phyloP scores from a whole-genome alignment of 208 protist species.

The Acanthamoeba culbertsoni region DNA sequence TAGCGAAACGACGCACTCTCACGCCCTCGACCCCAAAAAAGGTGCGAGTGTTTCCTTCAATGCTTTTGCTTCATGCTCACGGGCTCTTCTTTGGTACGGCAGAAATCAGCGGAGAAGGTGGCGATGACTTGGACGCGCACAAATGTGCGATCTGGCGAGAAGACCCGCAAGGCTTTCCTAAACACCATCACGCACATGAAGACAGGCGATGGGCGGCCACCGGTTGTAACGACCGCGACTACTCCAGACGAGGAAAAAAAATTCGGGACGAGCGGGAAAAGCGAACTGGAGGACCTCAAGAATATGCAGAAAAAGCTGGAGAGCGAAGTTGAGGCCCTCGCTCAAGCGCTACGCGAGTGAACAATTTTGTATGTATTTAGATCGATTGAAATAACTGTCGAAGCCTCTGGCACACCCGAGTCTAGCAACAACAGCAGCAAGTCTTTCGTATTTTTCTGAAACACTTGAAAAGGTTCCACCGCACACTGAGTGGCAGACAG shows the following conservation, averaged over 20 bases:
- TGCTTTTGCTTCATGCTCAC: background rate
- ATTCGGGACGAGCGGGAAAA: background rate
- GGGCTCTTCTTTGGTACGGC: background rate
- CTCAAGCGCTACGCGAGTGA: background rate
- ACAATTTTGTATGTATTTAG: background rate
- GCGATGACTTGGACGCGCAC: background rate
- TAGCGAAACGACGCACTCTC: background rate
- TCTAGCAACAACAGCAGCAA: slow-evolving; percentile 10
- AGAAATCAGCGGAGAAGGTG: background rate
- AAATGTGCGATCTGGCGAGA: background rate
- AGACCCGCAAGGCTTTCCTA: slow-evolving; percentile 25
- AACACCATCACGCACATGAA: slow-evolving; percentile 33
- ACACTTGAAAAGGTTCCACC: slow-evolving; percentile 36
- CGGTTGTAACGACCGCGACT: background rate
- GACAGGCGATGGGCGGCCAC: background rate
- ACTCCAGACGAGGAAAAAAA: background rate
- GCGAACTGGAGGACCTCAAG: background rate
- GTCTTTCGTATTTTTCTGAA: slow-evolving; percentile 7
- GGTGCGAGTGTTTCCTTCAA: background rate
- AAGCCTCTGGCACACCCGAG: background rate
- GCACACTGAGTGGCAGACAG: background rate
- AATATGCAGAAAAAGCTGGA: background rate
- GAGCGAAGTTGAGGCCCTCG: background rate
- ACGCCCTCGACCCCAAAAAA: background rate
- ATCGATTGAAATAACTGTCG: no score